Evolutionary conservation across 306 rosid genomes (phyloP).

Genomic region (Crataegus laevigata): DNA sequence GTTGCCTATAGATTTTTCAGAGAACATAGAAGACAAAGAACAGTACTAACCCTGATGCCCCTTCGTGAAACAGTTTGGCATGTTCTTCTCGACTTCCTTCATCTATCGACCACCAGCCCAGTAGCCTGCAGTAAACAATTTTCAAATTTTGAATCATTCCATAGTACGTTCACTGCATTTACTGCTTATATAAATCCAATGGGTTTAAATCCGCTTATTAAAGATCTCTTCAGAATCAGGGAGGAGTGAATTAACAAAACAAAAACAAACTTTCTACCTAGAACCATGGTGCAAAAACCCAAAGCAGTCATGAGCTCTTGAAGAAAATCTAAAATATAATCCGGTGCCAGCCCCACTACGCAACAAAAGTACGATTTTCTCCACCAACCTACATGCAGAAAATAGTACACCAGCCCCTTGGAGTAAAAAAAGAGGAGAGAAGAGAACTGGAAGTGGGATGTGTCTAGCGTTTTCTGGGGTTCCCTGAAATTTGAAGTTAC

Average conservation of each 20-base stretch:
- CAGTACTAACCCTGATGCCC: constrained; percentile 57
- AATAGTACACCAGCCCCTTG: constrained; percentile 79
- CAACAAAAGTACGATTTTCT: constrained; percentile 64
- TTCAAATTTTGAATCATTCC: constrained; percentile 19
- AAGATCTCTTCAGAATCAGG: constrained; percentile 1
- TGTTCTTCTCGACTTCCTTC: constrained; percentile 96
- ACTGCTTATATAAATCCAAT: constrained; percentile 18
- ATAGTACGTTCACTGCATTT: not conserved
- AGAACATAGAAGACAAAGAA: not conserved
- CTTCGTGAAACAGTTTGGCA: constrained; percentile 76
- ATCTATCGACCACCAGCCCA: constrained; percentile 99
- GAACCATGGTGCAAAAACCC: constrained; percentile 97
- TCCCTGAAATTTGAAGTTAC: constrained; percentile 58
- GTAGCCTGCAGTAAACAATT: constrained; percentile 45
- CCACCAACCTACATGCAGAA: constrained; percentile 65
- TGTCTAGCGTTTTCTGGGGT: constrained; percentile 57
- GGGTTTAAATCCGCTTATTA: not conserved
- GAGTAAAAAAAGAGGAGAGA: constrained; percentile 74
- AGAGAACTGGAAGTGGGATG: constrained; percentile 67
- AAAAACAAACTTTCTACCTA: constrained; percentile 42
- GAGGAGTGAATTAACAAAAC: not conserved
- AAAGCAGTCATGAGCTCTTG: constrained; percentile 70
- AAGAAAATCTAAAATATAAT: constrained; percentile 63
- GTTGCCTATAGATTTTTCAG: not conserved
- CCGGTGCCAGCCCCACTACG: constrained; percentile 65